Evolutionary conservation across 2,329 filamentous ascomycete genomes (phyloP), one percentile per base, ranked within the genome.

Genomic region (Amesomyces nigricolor): DNA sequence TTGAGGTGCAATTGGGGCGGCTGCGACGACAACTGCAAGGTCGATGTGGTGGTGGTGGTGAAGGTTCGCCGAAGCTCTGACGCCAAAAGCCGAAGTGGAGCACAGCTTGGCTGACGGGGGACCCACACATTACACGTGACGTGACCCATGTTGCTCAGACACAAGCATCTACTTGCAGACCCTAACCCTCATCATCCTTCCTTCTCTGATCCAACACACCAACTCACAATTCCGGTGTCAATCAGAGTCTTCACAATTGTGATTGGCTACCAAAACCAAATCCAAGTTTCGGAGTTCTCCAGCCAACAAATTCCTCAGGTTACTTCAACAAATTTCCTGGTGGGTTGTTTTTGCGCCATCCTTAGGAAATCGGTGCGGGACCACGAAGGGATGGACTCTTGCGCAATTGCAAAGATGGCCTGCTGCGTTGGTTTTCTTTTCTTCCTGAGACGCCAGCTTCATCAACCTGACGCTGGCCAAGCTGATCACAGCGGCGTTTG

Each of bases 1-100:
- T 56, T 65, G 55, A 43, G 51, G 49, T 61, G 62, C 64, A 65
- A 65, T 65, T 59, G 63, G 45, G 53, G 62, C 59, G 59, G 51
- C 58, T 62, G 57, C 53, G 61, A 54, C 61, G 61, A 52, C 61
- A 62, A 62, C 65, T 60, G 61, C 63, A 58, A 53, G 57, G 38
- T 57, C 46, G 57, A 52, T 40, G 57, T 59, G 52, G 48, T 56
- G 56, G 54, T 53, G 40, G 11, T 58, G 43, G 22, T 26, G 22
- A 26, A 14, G n/a, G 29, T 56, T 54, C 43, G 48, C 39, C 17
- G 43, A 40, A 56, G 47, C 53, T 56, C 30, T 42, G 44, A 40
- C 47, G 37, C 44, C 52, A 40, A 17, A 50, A 29, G 39, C 53
- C 29, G 46, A 40, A 50, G 58, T 59, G 59, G 61, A 61, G 61